Base-by-base conservation (phyloP, 2,329 filamentous ascomycete genomes). In the Fusarium sarcochroum region DNA sequence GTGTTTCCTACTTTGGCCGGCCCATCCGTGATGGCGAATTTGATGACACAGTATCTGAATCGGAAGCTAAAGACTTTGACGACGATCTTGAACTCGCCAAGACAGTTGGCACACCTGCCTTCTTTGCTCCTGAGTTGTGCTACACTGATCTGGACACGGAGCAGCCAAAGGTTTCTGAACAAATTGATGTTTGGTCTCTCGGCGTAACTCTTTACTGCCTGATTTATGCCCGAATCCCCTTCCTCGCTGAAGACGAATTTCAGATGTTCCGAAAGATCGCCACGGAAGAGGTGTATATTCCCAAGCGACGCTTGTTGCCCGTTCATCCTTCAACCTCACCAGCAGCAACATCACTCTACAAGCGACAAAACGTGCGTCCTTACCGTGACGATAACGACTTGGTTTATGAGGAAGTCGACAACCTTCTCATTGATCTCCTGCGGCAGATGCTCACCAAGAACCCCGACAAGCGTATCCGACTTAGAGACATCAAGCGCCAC, bases 51-150 rank as follows among this genome's bases (percentile, higher is more conserved):
- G 90, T 83, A 18, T 91, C 91, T 6, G 93, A 97, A 76, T 93
- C 91, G 1, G 94, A 98, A 77, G 92, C 93, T 13, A 90, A 89
- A 40, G 93, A 97, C 74, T 89, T 97, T 60, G 94, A 98, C 72
- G 93, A 98, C 76, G 94, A 97, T 66, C 89, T 97, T 63, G 96
- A 98, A 77, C 84, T 99, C n/a, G 95, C 96, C 63, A 98, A 98
- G 84, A 98, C 96, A 3, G 96, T 98, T 7, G 96, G 96, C 52
- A 99, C 96, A 0, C 96, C 96, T 7, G 96, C 95, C 2, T 99
- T 99, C 80, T 99, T 98, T 76, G 96, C 96, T 2, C 96, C 96
- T 6, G 96, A 99, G 78, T 86, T 99, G 37, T 99, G 96, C 81
- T 96, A 94, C 77, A 97, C 93, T 3, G 94, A 96, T 66, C 80